Evolutionary conservation across 768 basidiomycete species (phyloP), one percentile per base, ranked within the genome.

Genomic region (Phlebiopsis gigantea): DNA sequence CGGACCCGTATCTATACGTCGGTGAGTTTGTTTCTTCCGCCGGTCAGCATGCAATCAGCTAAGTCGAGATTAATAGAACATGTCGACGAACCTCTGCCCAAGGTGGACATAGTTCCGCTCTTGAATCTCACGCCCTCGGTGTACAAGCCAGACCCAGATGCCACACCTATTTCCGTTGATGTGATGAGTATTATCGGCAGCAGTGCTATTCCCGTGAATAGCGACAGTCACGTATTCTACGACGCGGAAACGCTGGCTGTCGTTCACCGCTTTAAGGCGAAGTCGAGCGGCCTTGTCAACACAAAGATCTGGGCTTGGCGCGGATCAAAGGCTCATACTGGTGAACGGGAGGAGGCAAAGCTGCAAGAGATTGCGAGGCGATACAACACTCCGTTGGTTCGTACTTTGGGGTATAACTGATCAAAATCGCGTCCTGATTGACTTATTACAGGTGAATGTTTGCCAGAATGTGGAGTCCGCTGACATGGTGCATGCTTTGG

Each of bases 301-400:
- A 90, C 85, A 5, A 78, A 76, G 21, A 78, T 93, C 17, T 93
- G 89, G 89, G 80, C 79, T 21, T 93, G 91, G 91, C 71, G 74
- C 17, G 91, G 91, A 0, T 81, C 76, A 53, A 73, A 73, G 39
- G 75, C 79, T 46, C 72, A 69, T 21, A 62, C 78, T 28, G 80
- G 80, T 1, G 83, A 86, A 47, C 73, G 72, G 46, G 91, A 91
- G 61, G 79, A 81, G 62, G 77, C 71, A 54, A 92, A 89, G 65
- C 63, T 89, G 34, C 74, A 79, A 42, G 90, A 91, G 52, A 73
- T 93, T 5, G 85, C 86, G 6, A 80, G 81, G 57, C 81, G 85
- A 49, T 93, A 92, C 68, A 82, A 85, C 21, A 87, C 89, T 1
- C 71, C 68, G 2, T 69, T 81, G 50, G 89, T 89, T 57, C 62